Percentiles rank a stretch among this genome's conserved stretches.
Conservation (phyloP, 140 eudicot genomes). For the Anethum foeniculum region DNA sequence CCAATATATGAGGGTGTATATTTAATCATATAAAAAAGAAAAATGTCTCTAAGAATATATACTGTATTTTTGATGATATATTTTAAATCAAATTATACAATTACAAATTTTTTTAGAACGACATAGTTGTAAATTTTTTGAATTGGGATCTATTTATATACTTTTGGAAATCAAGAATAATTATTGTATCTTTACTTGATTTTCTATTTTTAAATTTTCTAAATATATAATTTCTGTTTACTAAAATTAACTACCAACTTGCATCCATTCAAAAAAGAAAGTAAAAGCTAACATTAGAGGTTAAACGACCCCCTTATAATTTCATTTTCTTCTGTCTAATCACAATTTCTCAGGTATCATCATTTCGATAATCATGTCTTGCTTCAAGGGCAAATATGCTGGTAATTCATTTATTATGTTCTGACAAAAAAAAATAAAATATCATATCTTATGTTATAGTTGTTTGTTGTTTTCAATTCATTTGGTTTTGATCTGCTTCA, state of each 20-base stretch:
- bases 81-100: no score
- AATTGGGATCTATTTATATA: no score
- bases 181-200: neutral
- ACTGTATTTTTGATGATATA: no score
- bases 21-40: no score
- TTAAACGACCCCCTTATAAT: neutral
- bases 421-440: no score
- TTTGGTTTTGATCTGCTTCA: neutral
- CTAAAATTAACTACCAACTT: neutral
- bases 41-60: no score
- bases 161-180: no score
- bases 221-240: neutral
- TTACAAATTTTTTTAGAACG: no score
- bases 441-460: neutral
- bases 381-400: slow-evolving; percentile 1
- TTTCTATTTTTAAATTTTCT: neutral
- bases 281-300: neutral
- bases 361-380: neutral
- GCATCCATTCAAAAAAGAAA: no score
- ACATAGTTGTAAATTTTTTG: no score
- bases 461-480: neutral
- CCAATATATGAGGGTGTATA: no score
- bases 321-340: neutral
- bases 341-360: neutral
- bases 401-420: neutral